These are phyloP conservation scores for Tylopilus subfusipes DNA, from an alignment of 768 basidiomycete species.

Conservation along the genomic window DNA sequence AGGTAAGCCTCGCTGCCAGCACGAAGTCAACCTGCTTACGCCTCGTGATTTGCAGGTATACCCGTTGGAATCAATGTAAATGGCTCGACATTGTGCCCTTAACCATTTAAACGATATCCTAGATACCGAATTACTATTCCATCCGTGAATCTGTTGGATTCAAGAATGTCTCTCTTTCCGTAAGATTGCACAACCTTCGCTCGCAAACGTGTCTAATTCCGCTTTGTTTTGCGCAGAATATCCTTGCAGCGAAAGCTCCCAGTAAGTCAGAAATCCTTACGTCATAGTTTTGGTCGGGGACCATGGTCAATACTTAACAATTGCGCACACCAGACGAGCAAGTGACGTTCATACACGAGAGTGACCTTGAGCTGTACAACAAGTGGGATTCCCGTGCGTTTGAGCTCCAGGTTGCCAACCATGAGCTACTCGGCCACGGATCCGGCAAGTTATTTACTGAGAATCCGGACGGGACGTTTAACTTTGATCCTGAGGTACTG, in stretches of 20 bases:
- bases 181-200: constrained; percentile 33
- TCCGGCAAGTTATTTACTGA: constrained; percentile 83
- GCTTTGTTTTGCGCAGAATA: constrained; percentile 48
- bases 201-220: neutral
- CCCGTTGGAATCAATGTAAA: constrained; percentile 82
- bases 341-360: constrained; percentile 77
- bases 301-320: neutral
- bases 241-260: constrained; percentile 83
- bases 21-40: neutral
- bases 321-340: constrained; percentile 54
- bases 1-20: constrained; percentile 40
- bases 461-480: constrained; percentile 67
- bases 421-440: constrained; percentile 84
- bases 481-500: constrained; percentile 73
- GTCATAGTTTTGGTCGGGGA: neutral
- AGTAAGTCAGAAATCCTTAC: constrained; percentile 39
- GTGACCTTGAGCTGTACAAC: constrained; percentile 71
- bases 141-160: constrained; percentile 79
- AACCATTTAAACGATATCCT: neutral
- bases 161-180: constrained; percentile 85
- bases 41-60: constrained; percentile 47
- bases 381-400: constrained; percentile 77
- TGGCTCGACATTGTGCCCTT: neutral
- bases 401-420: constrained; percentile 87
- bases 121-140: constrained; percentile 87